Conservation (phyloP, 495 filamentous ascomycete genomes). For the Neurospora cerealis region DNA sequence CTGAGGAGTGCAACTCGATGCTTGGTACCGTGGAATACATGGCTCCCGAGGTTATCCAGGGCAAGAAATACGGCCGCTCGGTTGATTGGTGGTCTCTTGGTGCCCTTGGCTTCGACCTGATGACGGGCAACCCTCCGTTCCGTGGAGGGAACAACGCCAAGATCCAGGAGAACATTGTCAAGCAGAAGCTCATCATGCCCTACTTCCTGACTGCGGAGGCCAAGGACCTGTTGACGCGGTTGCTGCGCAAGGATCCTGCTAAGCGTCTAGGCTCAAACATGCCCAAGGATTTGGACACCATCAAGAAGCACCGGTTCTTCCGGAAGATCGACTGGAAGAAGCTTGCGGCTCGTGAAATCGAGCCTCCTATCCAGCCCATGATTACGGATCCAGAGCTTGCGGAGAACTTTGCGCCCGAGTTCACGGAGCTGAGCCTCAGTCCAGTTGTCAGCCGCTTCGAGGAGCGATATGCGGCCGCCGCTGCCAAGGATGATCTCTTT, state of each 20-base stretch:
- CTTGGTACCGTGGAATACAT: slow-evolving; percentile 97
- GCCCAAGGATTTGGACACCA: slow-evolving; percentile 72
- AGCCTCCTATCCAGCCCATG: slow-evolving; percentile 79
- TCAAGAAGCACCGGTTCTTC: slow-evolving; percentile 96
- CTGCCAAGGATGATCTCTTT: slow-evolving; percentile 60
- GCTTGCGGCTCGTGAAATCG: slow-evolving; percentile 65
- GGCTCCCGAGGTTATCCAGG: slow-evolving; percentile 87
- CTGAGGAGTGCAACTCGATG: slow-evolving; percentile 74
- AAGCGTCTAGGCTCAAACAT: slow-evolving; percentile 82
- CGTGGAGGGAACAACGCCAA: slow-evolving; percentile 81
- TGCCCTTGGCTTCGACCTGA: slow-evolving; percentile 79
- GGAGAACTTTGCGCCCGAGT: slow-evolving; percentile 86
- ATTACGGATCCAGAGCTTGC: slow-evolving; percentile 91
- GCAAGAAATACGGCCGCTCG: slow-evolving; percentile 77
- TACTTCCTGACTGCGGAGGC: slow-evolving; percentile 84
- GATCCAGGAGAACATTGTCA: slow-evolving; percentile 86
- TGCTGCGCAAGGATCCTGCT: slow-evolving; percentile 81
- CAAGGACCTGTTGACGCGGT: slow-evolving; percentile 80
- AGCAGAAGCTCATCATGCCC: slow-evolving; percentile 75
- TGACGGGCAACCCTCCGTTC: slow-evolving; percentile 87
- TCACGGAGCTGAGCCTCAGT: slow-evolving; percentile 75
- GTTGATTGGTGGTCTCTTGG: slow-evolving; percentile 99
- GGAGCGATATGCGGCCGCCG: slow-evolving; percentile 16
- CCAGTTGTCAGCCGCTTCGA: slow-evolving; percentile 45
- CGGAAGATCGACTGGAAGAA: slow-evolving; percentile 87